A percentile compares a stretch with the other conserved stretches of the same genome.
These are phyloP conservation scores for Alternaria ethzedia DNA, from an alignment of 2,329 filamentous ascomycete species.

Conservation along the genomic window DNA sequence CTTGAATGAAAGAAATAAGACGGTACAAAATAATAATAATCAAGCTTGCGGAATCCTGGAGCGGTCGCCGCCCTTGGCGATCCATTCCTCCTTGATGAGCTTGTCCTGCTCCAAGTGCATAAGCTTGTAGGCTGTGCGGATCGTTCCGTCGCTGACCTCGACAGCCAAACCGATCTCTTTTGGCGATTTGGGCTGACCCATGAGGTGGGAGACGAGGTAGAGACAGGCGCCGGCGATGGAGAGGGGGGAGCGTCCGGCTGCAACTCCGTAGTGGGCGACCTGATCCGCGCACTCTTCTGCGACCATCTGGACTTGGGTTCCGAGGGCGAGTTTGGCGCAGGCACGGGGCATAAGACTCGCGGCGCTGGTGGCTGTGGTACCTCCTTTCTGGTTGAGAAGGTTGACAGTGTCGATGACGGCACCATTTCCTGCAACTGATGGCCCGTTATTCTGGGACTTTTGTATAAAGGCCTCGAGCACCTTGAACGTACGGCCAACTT, in stretches of 20 bases:
- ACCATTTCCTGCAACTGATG: slow-evolving; percentile 43
- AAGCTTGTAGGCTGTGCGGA: slow-evolving; percentile 92
- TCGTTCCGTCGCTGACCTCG: slow-evolving; percentile 94
- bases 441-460: slow-evolving; percentile 57
- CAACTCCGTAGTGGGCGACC: slow-evolving; percentile 76
- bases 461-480: slow-evolving; percentile 84
- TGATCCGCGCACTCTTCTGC: slow-evolving; percentile 79
- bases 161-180: slow-evolving; percentile 85
- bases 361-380: slow-evolving; percentile 78
- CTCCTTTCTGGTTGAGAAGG: slow-evolving; percentile 62
- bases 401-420: slow-evolving; percentile 58
- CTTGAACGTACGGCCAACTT: slow-evolving; percentile 97
- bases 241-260: slow-evolving; percentile 91
- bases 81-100: slow-evolving; percentile 77
- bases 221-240: slow-evolving; percentile 95
- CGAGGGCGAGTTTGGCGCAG: slow-evolving; percentile 80
- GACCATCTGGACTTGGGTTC: slow-evolving; percentile 78
- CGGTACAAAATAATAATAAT: background rate
- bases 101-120: slow-evolving; percentile 76
- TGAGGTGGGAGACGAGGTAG: slow-evolving; percentile 90
- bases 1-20: background rate
- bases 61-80: slow-evolving; percentile 74
- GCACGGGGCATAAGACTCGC: slow-evolving; percentile 87
- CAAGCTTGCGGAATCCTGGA: slow-evolving; percentile 66
- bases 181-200: slow-evolving; percentile 78